Evolutionary conservation across 208 protist genomes (phyloP), one percentile per base, ranked within the genome.

Genomic region (Herpetomonas tarakana): DNA sequence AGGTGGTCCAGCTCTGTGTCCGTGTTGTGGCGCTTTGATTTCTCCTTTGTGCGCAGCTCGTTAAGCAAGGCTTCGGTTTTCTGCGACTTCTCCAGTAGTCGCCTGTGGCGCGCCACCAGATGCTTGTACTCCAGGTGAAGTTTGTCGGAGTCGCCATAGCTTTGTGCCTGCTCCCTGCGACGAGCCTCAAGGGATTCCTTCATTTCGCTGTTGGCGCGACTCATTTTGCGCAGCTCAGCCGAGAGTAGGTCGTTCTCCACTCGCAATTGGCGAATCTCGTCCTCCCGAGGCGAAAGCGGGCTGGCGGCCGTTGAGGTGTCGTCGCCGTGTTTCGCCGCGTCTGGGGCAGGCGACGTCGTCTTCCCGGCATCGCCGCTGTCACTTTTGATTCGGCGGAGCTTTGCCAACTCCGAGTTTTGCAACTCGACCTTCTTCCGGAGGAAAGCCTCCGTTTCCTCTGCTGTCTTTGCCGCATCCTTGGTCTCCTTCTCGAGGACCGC

Each of bases 91-190:
- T 93, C 86, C 6, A 77, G 51, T 26, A 91, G 69, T 21, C 75
- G 61, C 24, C 72, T 84, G 58, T 91, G 66, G 19, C 71, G 73
- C 6, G 77, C 52, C 4, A 83, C 81, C 19, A 94, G 67, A 50
- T 94, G 88, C n/a, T 80, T 80, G 54, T 91, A 91, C 54, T 94
- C 88, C 0, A 91, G 68, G 28, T 80, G 81, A 26, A 81, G 71
- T 39, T 92, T 94, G 52, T 77, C 76, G 50, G 85, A 73, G 14
- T 84, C 73, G 52, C 74, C 68, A 21, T 62, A 65, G 31, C 78
- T 55, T 47, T 77, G 67, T 22, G 28, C 58, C 35, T 62, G 74
- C 21, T 90, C 80, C 6, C 78, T 64, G n/a, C 73, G 62, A 22
- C 71, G 77, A 14, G 63, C 62, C 6, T 71, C 54, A 19, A 83